A percentile compares a stretch with the other conserved stretches of the same genome.
Conservation (phyloP, 2,329 filamentous ascomycete species). For the Cercospora beticola region DNA sequence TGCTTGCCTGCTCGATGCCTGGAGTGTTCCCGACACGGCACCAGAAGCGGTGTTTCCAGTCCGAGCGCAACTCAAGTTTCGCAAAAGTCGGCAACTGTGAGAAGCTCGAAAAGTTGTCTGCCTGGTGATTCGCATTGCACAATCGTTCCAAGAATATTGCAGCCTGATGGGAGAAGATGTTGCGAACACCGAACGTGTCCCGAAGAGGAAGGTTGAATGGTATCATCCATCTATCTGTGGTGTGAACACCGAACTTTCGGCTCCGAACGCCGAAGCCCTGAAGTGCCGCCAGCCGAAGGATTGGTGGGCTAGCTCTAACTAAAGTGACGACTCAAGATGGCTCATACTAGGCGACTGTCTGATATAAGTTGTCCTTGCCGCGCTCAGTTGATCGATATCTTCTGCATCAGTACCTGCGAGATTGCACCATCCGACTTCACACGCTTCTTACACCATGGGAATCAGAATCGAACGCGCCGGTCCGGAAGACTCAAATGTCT, state of each 20-base stretch:
- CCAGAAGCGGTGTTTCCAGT: not conserved
- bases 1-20: not conserved
- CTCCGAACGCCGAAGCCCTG: slow-evolving; percentile 3
- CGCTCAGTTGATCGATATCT: not conserved
- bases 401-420: not conserved
- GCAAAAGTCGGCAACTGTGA: not conserved
- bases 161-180: not conserved
- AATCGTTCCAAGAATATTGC: not conserved
- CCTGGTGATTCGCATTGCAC: not conserved
- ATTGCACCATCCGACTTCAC: not conserved
- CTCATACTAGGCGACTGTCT: not conserved
- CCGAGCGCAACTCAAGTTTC: not conserved
- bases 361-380: not conserved
- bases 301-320: not conserved
- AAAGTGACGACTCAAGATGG: not conserved
- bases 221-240: not conserved
- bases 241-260: not conserved
- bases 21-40: not conserved
- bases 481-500: not conserved
- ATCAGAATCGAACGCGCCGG: not conserved
- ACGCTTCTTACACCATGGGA: not conserved
- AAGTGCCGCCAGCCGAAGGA: not conserved
- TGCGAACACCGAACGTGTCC: not conserved
- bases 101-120: not conserved
- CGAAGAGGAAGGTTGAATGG: not conserved